A percentile compares a stretch with the other conserved stretches of the same genome.
Conservation (phyloP, 2,329 filamentous ascomycete genomes). For the Metarhizium rileyi region DNA sequence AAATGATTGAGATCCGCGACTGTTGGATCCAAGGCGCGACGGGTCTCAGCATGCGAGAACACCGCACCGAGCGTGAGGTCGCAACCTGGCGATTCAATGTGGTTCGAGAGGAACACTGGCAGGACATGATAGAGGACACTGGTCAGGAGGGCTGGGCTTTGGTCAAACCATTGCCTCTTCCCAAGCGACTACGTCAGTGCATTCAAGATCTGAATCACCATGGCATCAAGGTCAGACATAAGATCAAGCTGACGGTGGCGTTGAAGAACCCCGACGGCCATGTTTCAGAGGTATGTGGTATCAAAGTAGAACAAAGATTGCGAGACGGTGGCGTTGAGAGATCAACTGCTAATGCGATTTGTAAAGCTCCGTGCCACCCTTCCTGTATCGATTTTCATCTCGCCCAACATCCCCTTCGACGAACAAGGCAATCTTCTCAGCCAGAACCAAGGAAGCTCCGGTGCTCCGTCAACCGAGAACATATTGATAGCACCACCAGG, state of each 20-base stretch:
- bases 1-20: slow-evolving; percentile 71
- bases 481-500: slow-evolving; percentile 73
- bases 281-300: slow-evolving; percentile 62
- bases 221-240: slow-evolving; percentile 87
- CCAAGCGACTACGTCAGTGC: slow-evolving; percentile 72
- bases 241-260: slow-evolving; percentile 82
- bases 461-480: slow-evolving; percentile 40
- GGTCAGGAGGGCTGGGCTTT: slow-evolving; percentile 56
- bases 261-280: slow-evolving; percentile 93
- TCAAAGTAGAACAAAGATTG: not conserved
- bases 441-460: slow-evolving; percentile 42
- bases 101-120: slow-evolving; percentile 52
- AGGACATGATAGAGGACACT: slow-evolving; percentile 57
- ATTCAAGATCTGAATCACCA: slow-evolving; percentile 83
- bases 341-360: not conserved
- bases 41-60: slow-evolving; percentile 39
- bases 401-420: slow-evolving; percentile 81
- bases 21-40: slow-evolving; percentile 42
- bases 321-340: not conserved
- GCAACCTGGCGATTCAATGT: slow-evolving; percentile 47
- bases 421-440: slow-evolving; percentile 73
- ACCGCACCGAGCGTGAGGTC: slow-evolving; percentile 56
- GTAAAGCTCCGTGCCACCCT: slow-evolving; percentile 72
- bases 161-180: slow-evolving; percentile 57
- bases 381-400: slow-evolving; percentile 89